A percentile compares a stretch with the other conserved stretches of the same genome.
These are phyloP conservation scores for Coprinellus aureogranulatus DNA, from an alignment of 768 basidiomycete species.

Conservation along the genomic window DNA sequence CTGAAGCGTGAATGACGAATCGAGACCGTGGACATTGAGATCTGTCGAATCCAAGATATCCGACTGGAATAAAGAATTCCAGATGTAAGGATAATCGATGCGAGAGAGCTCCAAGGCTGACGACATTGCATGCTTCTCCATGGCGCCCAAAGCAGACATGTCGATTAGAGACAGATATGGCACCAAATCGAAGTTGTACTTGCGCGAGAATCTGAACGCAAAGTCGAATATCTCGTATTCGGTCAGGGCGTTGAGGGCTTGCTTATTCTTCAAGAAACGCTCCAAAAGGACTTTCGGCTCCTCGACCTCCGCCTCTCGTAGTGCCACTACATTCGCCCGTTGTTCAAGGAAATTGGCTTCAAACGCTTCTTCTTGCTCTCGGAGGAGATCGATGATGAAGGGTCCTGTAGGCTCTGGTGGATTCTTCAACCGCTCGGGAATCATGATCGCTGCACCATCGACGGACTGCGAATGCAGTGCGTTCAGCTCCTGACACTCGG, in stretches of 20 bases:
- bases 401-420: constrained; percentile 45
- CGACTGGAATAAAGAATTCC: constrained; percentile 64
- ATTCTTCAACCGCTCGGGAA: constrained; percentile 52
- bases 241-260: constrained; percentile 44
- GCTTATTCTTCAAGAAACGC: constrained; percentile 48
- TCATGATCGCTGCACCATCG: constrained; percentile 61
- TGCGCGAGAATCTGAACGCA: constrained; percentile 43
- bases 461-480: constrained; percentile 70
- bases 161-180: constrained; percentile 52
- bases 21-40: constrained; percentile 48
- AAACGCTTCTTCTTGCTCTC: constrained; percentile 45
- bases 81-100: constrained; percentile 47
- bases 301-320: constrained; percentile 25
- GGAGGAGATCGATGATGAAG: constrained; percentile 55
- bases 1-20: constrained; percentile 55
- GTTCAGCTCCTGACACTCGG: constrained; percentile 70
- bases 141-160: constrained; percentile 50
- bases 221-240: constrained; percentile 62
- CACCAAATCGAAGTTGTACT: constrained; percentile 41
- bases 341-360: constrained; percentile 38
- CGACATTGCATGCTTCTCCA: constrained; percentile 54
- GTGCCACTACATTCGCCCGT: constrained; percentile 15
- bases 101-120: constrained; percentile 37
- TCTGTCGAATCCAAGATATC: constrained; percentile 54
- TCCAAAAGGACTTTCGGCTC: constrained; percentile 42